Evolutionary conservation across 2,329 filamentous ascomycete genomes (phyloP).

Genomic region (Ceratocystis papillata): DNA sequence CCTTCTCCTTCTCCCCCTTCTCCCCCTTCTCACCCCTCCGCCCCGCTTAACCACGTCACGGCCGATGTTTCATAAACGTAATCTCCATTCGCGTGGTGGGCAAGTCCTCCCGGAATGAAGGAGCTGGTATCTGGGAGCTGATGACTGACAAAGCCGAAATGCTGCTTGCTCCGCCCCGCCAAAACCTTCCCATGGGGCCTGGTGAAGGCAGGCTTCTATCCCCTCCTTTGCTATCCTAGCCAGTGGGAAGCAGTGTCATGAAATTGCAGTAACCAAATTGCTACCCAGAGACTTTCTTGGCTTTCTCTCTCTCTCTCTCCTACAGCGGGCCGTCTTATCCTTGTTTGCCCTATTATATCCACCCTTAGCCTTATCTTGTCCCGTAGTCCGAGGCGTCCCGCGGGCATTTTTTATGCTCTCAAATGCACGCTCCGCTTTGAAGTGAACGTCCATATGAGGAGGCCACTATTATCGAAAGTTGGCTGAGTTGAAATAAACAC

Average conservation of each 20-base stretch:
- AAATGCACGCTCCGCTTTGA: background rate
- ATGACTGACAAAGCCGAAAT: too few species aligned
- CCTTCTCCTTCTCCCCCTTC: too few species aligned
- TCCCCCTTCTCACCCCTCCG: background rate
- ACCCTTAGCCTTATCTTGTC: slow-evolving; percentile 2
- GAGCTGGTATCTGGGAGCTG: background rate
- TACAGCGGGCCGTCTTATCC: slow-evolving; percentile 2
- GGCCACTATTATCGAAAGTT: background rate
- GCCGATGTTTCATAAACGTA: background rate
- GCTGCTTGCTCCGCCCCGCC: background rate
- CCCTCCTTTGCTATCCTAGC: background rate
- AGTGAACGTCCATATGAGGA: background rate
- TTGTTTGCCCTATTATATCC: background rate
- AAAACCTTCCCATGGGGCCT: background rate
- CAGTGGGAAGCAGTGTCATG: background rate
- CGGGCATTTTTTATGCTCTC: background rate
- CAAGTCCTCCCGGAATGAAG: background rate
- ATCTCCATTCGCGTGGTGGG: background rate
- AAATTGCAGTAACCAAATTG: background rate
- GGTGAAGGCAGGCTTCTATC: background rate
- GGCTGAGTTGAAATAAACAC: background rate
- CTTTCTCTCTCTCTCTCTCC: background rate
- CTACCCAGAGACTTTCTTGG: too few species aligned
- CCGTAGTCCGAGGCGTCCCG: background rate
- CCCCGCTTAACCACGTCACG: background rate